Conservation (phyloP, 169 alveolate genomes). For the Plasmodium cynomolgi region DNA sequence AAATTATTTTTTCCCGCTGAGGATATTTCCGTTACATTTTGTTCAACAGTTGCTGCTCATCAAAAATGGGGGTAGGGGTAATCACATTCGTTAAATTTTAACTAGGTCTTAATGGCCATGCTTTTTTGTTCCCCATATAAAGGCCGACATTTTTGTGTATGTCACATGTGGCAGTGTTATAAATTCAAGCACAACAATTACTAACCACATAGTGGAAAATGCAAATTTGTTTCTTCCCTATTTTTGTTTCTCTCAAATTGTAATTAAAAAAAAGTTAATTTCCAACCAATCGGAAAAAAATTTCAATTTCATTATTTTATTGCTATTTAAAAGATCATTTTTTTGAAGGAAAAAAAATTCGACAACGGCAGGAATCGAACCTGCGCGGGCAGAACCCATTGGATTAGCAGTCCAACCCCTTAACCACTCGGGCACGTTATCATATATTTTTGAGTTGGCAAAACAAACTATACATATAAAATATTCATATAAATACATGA, state of each 20-base stretch:
- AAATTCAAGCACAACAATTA: not conserved
- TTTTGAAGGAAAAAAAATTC: conserved; percentile 40
- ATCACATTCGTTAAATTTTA: not conserved
- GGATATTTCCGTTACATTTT: not conserved
- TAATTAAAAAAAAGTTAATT: not conserved
- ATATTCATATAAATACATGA: not conserved
- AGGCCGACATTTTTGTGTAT: not conserved
- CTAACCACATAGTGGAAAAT: not conserved
- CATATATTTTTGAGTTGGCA: not conserved
- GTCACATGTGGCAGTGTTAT: not conserved
- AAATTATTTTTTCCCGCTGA: not conserved
- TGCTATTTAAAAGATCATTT: not conserved
- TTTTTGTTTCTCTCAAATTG: not conserved
- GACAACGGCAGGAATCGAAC: conserved; percentile 98
- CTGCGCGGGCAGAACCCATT: conserved; percentile 98
- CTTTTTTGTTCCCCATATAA: not conserved
- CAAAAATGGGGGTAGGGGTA: not conserved
- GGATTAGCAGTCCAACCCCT: conserved; percentile 97
- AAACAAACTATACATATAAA: not conserved
- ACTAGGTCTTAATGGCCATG: not conserved
- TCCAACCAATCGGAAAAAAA: not conserved
- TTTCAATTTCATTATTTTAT: not conserved
- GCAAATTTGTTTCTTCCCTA: not conserved
- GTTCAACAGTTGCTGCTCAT: not conserved
- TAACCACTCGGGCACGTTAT: conserved; percentile 95